Conservation (phyloP, 169 alveolate genomes). For the Cystoisospora suis region DNA sequence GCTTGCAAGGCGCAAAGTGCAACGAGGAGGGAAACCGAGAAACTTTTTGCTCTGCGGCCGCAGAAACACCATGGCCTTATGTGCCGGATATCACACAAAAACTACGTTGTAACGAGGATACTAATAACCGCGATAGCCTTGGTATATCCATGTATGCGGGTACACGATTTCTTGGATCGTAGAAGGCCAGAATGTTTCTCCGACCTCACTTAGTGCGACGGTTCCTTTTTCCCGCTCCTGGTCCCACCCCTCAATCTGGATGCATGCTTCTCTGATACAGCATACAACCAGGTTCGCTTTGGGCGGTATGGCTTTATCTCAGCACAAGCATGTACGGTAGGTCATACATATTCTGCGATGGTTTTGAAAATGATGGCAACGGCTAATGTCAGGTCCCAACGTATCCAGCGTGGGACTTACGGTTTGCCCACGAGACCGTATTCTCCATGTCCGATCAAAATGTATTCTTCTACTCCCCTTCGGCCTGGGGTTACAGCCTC, state of each 20-base stretch:
- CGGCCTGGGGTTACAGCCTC: neutral
- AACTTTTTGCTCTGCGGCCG: too few species aligned
- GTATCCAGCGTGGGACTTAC: neutral
- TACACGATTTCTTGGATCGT: too few species aligned
- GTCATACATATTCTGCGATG: neutral
- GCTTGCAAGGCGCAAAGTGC: neutral
- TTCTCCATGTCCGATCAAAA: slow-evolving; percentile 6
- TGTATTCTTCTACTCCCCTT: neutral
- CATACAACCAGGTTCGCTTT: neutral
- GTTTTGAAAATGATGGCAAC: neutral
- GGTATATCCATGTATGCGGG: too few species aligned
- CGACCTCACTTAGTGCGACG: too few species aligned
- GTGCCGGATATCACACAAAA: too few species aligned
- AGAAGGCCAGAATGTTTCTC: too few species aligned
- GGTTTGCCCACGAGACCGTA: slow-evolving; percentile 32
- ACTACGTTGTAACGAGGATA: too few species aligned
- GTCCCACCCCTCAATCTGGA: too few species aligned
- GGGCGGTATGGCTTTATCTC: neutral
- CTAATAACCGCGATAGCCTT: too few species aligned
- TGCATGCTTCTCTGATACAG: too few species aligned
- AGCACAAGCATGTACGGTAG: neutral
- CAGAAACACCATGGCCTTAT: too few species aligned
- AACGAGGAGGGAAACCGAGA: neutral
- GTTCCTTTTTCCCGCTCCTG: too few species aligned
- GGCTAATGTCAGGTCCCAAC: neutral